Conservation (phyloP, 1,139 yeast species). For the Yamadazyma spencermartinsiae region DNA sequence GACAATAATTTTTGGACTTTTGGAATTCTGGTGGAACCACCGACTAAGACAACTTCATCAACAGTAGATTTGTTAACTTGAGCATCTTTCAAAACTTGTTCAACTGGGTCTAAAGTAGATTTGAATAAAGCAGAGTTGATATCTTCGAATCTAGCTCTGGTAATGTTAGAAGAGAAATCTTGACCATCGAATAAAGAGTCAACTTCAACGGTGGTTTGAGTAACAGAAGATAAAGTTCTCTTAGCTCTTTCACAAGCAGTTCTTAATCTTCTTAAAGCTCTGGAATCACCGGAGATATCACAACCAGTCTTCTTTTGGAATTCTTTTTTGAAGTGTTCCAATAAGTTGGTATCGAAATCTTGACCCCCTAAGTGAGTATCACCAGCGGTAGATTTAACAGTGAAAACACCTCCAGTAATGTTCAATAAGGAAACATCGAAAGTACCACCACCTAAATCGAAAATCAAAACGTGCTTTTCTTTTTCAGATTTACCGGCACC, state of each 20-base stretch:
- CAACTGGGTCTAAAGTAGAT: constrained; percentile 95
- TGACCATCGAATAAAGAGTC: constrained; percentile 96
- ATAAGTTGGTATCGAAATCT: constrained; percentile 52
- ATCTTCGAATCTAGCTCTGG: constrained; percentile 99
- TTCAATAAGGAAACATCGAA: constrained; percentile 69
- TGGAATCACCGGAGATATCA: constrained; percentile 86
- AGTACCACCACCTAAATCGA: constrained; percentile 55
- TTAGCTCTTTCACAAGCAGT: constrained; percentile 99
- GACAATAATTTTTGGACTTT: constrained; percentile 95
- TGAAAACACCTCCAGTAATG: constrained; percentile 95
- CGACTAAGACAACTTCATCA: constrained; percentile 94
- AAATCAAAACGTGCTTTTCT: constrained; percentile 67
- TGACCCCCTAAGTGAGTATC: constrained; percentile 99
- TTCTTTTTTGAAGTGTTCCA: constrained; percentile 84
- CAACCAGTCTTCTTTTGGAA: constrained; percentile 96
- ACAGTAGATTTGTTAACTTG: constrained; percentile 85
- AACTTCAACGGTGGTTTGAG: constrained; percentile 94
- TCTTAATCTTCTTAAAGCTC: constrained; percentile 97
- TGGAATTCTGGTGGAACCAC: constrained; percentile 99
- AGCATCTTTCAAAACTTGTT: constrained; percentile 94
- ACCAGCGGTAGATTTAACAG: constrained; percentile 98
- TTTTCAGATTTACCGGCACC: constrained; percentile 66
- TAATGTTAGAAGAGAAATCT: constrained; percentile 92
- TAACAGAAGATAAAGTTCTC: constrained; percentile 96
- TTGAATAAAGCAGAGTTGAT: constrained; percentile 92